Evolutionary conservation across 768 basidiomycete genomes (phyloP), one percentile per base, ranked within the genome.

Genomic region (Fibroporia radiculosa): DNA sequence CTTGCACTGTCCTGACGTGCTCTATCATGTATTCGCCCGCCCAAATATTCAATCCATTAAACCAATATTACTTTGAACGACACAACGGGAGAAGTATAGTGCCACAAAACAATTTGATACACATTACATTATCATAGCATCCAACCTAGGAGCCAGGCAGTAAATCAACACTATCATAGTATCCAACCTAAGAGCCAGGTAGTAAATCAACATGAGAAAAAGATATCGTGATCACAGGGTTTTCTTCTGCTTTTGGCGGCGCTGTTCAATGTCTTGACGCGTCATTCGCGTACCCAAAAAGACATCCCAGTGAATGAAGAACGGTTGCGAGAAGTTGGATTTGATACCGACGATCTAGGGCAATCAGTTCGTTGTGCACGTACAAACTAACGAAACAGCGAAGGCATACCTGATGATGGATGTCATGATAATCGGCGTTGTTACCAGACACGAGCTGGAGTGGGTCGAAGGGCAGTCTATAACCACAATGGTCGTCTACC

Each of bases 371-470:
- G 42, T 33, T 38, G 40, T n/a, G n/a, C n/a, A n/a, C n/a, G n/a
- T 6, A 26, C 33, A 23, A 36, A 12, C 39, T 40, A 12, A n/a
- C 24, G n/a, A 40, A 27, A 26, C 19, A 20, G 12, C 19, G 25
- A 25, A 6, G 10, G 66, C 65, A 56, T 46, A 84, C 87, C 73
- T 93, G 92, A 63, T 97, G 95, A 58, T 98, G 95, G 48, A 98
- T 96, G 62, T 97, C 95, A 62, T 97, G 95, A 64, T 95, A 99
- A 64, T 95, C 90, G 1, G 93, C 86, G 61, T 91, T 96, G 61
- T 99, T 99, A 3, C 72, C 66, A 40, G 82, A 87, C 44, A 97
- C 50, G 57, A 88, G 57, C 63, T 98, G 95, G 22, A 93, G 65
- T 0, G 93, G 96, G 57, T 99, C 96, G 66, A 84, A 95, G 35